phyloP scores from a whole-genome alignment of 805 yeast genomes.

The Wickerhamomyces hampshirensis region DNA sequence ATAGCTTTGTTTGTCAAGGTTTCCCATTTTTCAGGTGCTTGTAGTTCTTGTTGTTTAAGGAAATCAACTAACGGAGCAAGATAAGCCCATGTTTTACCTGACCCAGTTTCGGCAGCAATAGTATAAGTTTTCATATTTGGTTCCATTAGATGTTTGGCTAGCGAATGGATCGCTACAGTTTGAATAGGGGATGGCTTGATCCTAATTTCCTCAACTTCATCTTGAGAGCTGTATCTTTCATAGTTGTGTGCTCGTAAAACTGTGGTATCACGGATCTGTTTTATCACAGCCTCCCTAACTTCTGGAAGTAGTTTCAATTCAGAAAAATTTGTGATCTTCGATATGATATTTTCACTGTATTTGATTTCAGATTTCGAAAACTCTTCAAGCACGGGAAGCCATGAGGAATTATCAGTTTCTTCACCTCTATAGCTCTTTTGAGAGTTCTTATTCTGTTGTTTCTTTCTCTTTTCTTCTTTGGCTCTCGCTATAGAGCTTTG shows the following conservation, averaged over 20 bases:
- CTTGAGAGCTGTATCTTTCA: slow-evolving; percentile 9
- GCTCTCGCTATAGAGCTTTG: slow-evolving; percentile 2
- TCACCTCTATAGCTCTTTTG: slow-evolving; percentile 4
- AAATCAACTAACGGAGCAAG: slow-evolving; percentile 69
- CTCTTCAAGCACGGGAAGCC: slow-evolving; percentile 18
- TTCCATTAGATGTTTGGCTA: slow-evolving; percentile 29
- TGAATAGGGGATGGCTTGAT: slow-evolving; percentile 76
- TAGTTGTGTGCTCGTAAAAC: slow-evolving; percentile 29
- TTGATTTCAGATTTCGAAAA: slow-evolving; percentile 28
- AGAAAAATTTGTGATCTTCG: slow-evolving; percentile 58
- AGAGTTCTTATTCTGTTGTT: slow-evolving; percentile 1
- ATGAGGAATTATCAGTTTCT: not conserved
- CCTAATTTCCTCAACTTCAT: slow-evolving; percentile 8
- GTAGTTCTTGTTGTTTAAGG: slow-evolving; percentile 49
- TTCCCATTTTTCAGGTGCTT: slow-evolving; percentile 25
- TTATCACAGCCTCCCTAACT: slow-evolving; percentile 55
- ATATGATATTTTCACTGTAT: slow-evolving; percentile 35
- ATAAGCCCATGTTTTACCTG: slow-evolving; percentile 95
- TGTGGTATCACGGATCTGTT: slow-evolving; percentile 47
- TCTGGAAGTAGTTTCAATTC: slow-evolving; percentile 62
- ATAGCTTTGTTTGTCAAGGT: slow-evolving; percentile 32
- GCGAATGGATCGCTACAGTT: slow-evolving; percentile 53
- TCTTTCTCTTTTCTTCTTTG: not conserved
- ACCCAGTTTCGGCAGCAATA: slow-evolving; percentile 94
- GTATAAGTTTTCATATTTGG: slow-evolving; percentile 56